Conservation (phyloP, 2,329 filamentous ascomycete genomes). For the Ceratocystis lukuohia region DNA sequence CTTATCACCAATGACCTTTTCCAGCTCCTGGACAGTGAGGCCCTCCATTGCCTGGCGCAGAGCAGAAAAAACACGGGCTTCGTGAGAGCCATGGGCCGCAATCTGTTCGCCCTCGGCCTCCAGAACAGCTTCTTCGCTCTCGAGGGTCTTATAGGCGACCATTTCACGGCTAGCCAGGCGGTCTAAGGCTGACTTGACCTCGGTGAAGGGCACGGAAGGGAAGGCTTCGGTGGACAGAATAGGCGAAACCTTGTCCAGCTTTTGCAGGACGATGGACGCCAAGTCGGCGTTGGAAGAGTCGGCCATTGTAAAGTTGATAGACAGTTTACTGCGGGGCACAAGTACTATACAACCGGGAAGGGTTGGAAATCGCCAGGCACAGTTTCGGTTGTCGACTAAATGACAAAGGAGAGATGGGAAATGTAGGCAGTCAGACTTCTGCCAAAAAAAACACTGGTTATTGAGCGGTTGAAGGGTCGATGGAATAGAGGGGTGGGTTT, state of each 20-base stretch:
- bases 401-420: neutral
- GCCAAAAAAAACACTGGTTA: neutral
- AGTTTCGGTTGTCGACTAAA: neutral
- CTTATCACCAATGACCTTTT: constrained; percentile 57
- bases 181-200: constrained; percentile 79
- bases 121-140: constrained; percentile 62
- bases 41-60: constrained; percentile 61
- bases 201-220: constrained; percentile 49
- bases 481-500: neutral
- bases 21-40: constrained; percentile 63
- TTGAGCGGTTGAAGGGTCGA: neutral
- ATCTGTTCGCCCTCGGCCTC: constrained; percentile 64
- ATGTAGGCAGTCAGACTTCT: neutral
- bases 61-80: constrained; percentile 69
- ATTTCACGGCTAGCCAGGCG: constrained; percentile 72
- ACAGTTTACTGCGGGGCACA: neutral
- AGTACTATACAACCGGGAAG: neutral
- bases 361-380: neutral
- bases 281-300: constrained; percentile 39
- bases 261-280: constrained; percentile 49
- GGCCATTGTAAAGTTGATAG: constrained; percentile 28
- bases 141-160: constrained; percentile 72
- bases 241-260: constrained; percentile 49
- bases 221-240: constrained; percentile 58
- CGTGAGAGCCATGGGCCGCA: constrained; percentile 62